phyloP scores from a whole-genome alignment of 2,329 filamentous ascomycete species.

The Colletotrichum viniferum region DNA sequence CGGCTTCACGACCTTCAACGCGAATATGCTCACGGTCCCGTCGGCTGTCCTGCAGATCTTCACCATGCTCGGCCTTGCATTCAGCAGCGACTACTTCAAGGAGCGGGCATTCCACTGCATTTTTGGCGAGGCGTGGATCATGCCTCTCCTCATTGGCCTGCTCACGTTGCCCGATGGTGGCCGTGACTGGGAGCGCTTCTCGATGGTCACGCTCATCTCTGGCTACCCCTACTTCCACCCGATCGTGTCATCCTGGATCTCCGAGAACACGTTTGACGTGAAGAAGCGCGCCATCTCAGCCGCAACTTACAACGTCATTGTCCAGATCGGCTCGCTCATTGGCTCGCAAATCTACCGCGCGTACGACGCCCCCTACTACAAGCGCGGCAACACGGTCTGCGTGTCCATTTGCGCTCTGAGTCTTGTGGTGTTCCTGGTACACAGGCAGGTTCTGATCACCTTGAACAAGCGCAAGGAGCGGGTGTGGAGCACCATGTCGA shows the following conservation, averaged over 20 bases:
- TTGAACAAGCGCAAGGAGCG: conserved; percentile 40
- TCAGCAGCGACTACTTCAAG: conserved; percentile 52
- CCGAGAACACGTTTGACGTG: conserved; percentile 53
- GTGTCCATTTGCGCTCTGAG: conserved; percentile 56
- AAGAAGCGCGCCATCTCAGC: conserved; percentile 53
- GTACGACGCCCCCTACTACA: conserved; percentile 60
- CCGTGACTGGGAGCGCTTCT: conserved; percentile 56
- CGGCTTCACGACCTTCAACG: conserved; percentile 47
- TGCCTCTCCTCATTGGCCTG: conserved; percentile 59
- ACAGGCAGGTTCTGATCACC: conserved; percentile 46
- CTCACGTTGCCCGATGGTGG: conserved; percentile 43
- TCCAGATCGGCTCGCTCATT: conserved; percentile 47
- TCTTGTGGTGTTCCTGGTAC: conserved; percentile 52
- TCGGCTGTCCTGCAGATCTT: conserved; percentile 57
- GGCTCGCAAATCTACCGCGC: conserved; percentile 53
- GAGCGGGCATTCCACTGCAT: conserved; percentile 52
- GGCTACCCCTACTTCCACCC: conserved; percentile 65
- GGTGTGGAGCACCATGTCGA: conserved; percentile 41
- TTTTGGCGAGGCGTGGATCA: conserved; percentile 56
- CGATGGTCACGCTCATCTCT: conserved; percentile 55
- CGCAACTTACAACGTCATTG: conserved; percentile 56
- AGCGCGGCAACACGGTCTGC: conserved; percentile 60
- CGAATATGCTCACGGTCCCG: conserved; percentile 42
- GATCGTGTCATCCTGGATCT: conserved; percentile 54
- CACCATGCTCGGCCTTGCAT: conserved; percentile 53